Conservation (phyloP, 2,329 filamentous ascomycete species). For the Didymellaceae sp. region DNA sequence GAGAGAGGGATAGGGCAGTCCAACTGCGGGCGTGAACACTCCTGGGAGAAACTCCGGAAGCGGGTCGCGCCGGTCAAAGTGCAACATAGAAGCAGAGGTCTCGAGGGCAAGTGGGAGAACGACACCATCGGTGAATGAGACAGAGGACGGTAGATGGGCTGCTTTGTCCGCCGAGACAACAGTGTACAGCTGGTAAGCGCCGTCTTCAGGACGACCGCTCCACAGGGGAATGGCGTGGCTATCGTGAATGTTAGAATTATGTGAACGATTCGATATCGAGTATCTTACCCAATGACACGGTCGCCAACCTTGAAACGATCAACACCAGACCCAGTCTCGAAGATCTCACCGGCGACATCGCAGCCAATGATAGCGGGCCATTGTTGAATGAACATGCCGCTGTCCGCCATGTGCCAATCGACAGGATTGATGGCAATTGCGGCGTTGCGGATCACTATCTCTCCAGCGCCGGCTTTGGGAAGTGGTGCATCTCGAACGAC, state of each 20-base stretch:
- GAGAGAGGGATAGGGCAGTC: constrained; percentile 48
- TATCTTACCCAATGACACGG: constrained; percentile 48
- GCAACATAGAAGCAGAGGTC: constrained; percentile 49
- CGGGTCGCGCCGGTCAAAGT: constrained; percentile 20
- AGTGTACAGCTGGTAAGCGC: constrained; percentile 41
- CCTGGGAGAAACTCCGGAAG: constrained; percentile 40
- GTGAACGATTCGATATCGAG: background rate
- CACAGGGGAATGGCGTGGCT: constrained; percentile 32
- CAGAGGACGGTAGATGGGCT: constrained; percentile 48
- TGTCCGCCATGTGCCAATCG: constrained; percentile 31
- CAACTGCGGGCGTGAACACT: constrained; percentile 39
- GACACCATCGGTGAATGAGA: constrained; percentile 48
- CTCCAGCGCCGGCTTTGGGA: constrained; percentile 26
- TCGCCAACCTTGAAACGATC: constrained; percentile 51
- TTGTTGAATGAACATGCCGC: constrained; percentile 42
- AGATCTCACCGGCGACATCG: constrained; percentile 54
- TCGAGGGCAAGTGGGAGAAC: constrained; percentile 53
- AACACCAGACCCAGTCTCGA: constrained; percentile 51
- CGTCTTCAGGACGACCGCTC: constrained; percentile 29
- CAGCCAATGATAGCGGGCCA: constrained; percentile 42
- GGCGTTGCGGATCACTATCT: constrained; percentile 37
- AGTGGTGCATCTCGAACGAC: constrained; percentile 31
- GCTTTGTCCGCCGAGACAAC: constrained; percentile 45
- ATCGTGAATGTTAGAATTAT: background rate
- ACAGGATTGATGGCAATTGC: constrained; percentile 39